phyloP scores from a whole-genome alignment of 2,329 filamentous ascomycete species.

The Aspergillus fischeri region DNA sequence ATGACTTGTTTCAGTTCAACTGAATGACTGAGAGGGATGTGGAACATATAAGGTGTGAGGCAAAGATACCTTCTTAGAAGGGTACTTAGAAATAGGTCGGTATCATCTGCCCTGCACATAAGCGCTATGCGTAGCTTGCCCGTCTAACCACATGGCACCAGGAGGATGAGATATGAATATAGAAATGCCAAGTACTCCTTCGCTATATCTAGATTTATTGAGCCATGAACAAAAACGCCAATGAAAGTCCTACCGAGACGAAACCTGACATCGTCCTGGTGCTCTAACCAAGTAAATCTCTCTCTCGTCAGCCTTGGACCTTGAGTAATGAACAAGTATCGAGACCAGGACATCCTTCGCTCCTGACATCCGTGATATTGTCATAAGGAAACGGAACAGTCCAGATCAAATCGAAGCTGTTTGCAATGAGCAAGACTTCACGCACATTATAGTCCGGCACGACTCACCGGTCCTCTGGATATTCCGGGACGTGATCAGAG shows the following conservation, averaged over 20 bases:
- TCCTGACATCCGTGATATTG: conserved; percentile 21
- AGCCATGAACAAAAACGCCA: background rate
- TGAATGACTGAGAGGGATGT: background rate
- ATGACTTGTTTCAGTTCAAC: background rate
- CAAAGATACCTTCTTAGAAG: background rate
- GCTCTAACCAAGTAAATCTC: background rate
- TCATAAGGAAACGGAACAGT: conserved; percentile 25
- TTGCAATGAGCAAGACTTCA: background rate
- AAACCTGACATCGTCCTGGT: background rate
- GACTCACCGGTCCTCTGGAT: conserved; percentile 25
- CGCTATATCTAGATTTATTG: background rate
- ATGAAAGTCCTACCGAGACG: background rate
- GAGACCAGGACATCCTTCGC: conserved; percentile 24
- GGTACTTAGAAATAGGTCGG: background rate
- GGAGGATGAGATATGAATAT: background rate
- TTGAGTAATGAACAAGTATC: conserved; percentile 15
- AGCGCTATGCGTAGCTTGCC: too few species aligned
- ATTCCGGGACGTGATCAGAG: conserved; percentile 16
- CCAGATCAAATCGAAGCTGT: conserved; percentile 29
- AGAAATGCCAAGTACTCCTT: background rate
- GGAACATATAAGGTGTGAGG: background rate
- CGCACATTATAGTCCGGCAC: background rate
- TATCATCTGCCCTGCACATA: background rate
- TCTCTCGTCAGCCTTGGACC: conserved; percentile 15
- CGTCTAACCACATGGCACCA: background rate